Conservation (phyloP, 768 basidiomycete species). For the Heimioporus sp. region DNA sequence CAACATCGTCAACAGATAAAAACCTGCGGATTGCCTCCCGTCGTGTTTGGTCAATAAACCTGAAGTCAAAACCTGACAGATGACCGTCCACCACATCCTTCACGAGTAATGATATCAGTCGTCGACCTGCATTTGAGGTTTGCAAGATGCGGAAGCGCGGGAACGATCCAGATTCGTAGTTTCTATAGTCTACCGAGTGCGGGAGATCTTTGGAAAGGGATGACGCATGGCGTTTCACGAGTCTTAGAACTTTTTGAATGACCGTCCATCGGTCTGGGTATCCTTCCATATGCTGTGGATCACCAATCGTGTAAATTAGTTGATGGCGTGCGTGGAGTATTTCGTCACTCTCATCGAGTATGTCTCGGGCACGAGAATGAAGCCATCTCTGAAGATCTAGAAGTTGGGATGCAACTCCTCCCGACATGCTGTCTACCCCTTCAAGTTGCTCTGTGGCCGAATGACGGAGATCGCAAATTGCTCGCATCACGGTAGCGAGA, state of each 20-base stretch:
- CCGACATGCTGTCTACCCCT: not conserved
- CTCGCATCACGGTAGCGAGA: no score
- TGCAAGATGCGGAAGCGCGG: slow-evolving; percentile 9
- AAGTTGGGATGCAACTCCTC: no score
- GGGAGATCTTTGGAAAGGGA: not conserved
- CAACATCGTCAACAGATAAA: slow-evolving; percentile 7
- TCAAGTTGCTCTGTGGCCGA: not conserved
- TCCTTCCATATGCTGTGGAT: not conserved
- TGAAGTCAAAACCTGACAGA: slow-evolving; percentile 1
- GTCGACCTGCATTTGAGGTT: not conserved
- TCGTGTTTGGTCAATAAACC: no score
- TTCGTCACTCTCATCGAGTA: slow-evolving; percentile 23
- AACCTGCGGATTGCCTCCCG: slow-evolving; percentile 8
- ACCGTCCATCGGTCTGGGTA: not conserved
- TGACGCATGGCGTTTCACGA: not conserved
- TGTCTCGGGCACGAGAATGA: slow-evolving; percentile 11
- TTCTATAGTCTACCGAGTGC: not conserved
- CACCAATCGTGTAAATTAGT: not conserved
- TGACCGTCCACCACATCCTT: slow-evolving; percentile 7
- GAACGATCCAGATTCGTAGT: slow-evolving; percentile 6
- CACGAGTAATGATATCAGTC: slow-evolving; percentile 2
- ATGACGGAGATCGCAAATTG: not conserved
- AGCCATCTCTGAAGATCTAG: slow-evolving; percentile 13
- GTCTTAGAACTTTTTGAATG: not conserved
- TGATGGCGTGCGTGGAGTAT: slow-evolving; percentile 7